phyloP scores from a whole-genome alignment of 2,329 filamentous ascomycete genomes.

The Penicillium occitanis region DNA sequence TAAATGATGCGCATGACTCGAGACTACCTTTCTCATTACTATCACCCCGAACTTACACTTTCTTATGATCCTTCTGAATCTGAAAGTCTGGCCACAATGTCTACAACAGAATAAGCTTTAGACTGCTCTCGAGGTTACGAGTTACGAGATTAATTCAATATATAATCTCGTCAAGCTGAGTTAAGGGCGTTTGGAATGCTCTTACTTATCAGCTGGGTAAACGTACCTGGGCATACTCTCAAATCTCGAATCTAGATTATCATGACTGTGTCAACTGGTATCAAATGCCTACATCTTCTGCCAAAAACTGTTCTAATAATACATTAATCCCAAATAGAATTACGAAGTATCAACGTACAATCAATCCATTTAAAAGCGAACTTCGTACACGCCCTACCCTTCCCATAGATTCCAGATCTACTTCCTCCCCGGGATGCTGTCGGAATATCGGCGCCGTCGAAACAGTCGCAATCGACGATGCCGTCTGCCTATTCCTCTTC shows the following conservation, averaged over 20 bases:
- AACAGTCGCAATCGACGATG: constrained; percentile 6
- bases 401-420: not conserved
- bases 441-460: constrained; percentile 19
- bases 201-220: not conserved
- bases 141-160: not conserved
- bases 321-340: not conserved
- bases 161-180: not conserved
- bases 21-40: not conserved
- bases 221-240: not conserved
- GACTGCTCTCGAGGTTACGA: not conserved
- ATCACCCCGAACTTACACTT: not conserved
- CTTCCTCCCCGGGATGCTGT: constrained; percentile 20
- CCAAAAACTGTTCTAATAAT: no score
- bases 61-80: not conserved
- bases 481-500: constrained; percentile 1
- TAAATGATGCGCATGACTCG: not conserved
- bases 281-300: not conserved
- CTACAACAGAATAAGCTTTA: not conserved
- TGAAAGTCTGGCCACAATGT: not conserved
- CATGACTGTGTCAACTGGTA: not conserved
- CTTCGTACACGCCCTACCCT: constrained; percentile 11
- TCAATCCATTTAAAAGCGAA: constrained; percentile 14
- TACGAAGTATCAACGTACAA: not conserved
- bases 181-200: not conserved
- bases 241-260: not conserved